These are phyloP conservation scores for Magnaporthiopsis poae DNA, from an alignment of 2,329 filamentous ascomycete species.

Conservation along the genomic window DNA sequence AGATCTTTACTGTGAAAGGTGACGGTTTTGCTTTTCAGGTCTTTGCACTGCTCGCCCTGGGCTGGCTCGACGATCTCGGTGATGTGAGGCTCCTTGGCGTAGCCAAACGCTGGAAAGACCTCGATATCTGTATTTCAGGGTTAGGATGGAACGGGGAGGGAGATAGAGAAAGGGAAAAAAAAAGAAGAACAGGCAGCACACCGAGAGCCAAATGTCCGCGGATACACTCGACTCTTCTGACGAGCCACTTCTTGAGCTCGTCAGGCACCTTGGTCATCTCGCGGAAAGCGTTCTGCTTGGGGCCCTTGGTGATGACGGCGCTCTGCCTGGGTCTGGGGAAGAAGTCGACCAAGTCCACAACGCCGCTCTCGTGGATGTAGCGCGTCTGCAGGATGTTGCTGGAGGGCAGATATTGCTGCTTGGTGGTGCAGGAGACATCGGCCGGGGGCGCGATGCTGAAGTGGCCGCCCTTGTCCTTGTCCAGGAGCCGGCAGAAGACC, in stretches of 20 bases:
- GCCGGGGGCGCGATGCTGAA: conserved; percentile 55
- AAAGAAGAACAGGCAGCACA: conserved; percentile 16
- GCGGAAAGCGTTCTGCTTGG: conserved; percentile 41
- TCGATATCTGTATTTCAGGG: conserved; percentile 42
- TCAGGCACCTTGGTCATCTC: conserved; percentile 45
- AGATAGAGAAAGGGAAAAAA: not conserved
- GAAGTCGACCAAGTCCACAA: conserved; percentile 64
- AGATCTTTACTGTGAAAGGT: conserved; percentile 50
- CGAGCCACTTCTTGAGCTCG: conserved; percentile 60
- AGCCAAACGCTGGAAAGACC: conserved; percentile 64
- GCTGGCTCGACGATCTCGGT: conserved; percentile 43
- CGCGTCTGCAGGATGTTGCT: conserved; percentile 67
- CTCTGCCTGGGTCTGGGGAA: conserved; percentile 60
- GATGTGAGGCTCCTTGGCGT: conserved; percentile 53
- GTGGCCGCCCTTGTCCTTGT: conserved; percentile 64
- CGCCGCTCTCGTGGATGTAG: conserved; percentile 68
- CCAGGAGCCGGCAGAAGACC: conserved; percentile 63
- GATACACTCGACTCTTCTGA: conserved; percentile 63
- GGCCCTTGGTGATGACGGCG: conserved; percentile 37
- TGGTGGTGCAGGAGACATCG: conserved; percentile 51
- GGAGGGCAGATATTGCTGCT: conserved; percentile 67
- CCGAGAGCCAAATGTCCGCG: conserved; percentile 54
- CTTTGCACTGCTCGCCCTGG: conserved; percentile 25
- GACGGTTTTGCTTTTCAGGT: conserved; percentile 45
- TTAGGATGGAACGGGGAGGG: conserved; percentile 13